Percentiles rank a stretch among this genome's conserved stretches.
Conservation (phyloP, 23 red algal species). For the Gracilaria domingensis region DNA sequence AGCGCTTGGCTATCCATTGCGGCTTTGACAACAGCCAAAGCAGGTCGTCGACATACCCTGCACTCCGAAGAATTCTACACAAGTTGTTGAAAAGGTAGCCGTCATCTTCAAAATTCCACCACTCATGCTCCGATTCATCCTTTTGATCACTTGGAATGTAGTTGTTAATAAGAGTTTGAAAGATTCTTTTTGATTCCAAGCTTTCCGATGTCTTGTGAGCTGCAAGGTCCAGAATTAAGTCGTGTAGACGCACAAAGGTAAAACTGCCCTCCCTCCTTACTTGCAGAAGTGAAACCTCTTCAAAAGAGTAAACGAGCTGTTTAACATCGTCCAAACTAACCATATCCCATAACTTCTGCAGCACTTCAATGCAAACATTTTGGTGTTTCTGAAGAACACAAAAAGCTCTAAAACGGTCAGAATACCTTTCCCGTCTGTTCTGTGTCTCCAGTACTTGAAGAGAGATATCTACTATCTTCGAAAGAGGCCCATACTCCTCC, state of each 20-base stretch:
- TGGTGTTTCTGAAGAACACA: neutral
- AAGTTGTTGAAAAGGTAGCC: slow-evolving; percentile 13
- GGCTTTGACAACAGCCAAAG: neutral
- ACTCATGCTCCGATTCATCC: neutral
- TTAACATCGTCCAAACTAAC: neutral
- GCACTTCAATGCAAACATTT: neutral
- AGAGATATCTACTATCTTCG: neutral
- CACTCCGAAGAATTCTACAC: neutral
- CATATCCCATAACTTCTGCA: slow-evolving; percentile 1
- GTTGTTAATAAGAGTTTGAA: neutral
- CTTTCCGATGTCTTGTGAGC: neutral
- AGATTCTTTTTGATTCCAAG: neutral
- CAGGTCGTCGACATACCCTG: neutral
- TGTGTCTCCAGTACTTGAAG: neutral
- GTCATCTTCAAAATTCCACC: slow-evolving; percentile 14
- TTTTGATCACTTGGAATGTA: slow-evolving; percentile 2
- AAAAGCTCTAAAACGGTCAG: neutral
- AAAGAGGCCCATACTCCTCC: neutral
- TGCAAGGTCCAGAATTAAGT: slow-evolving; percentile 4
- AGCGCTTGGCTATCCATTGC: neutral
- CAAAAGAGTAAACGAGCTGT: neutral
- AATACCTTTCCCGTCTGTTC: neutral
- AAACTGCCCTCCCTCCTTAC: neutral
- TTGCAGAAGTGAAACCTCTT: neutral
- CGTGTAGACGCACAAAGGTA: neutral